phyloP scores from a whole-genome alignment of 768 basidiomycete species.

The Leccinellum rugosiceps region DNA sequence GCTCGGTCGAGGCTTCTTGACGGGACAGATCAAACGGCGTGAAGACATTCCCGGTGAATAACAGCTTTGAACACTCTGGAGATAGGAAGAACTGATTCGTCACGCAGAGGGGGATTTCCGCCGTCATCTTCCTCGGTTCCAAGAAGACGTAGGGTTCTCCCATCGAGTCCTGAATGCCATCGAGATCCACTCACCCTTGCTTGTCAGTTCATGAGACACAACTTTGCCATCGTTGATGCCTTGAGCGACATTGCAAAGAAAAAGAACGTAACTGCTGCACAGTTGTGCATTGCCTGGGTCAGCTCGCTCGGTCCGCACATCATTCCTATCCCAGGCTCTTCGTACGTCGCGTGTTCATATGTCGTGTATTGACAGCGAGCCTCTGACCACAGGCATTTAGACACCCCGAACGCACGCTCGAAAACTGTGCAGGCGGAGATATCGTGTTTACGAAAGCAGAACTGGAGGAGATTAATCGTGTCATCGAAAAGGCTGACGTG shows the following conservation, averaged over 20 bases:
- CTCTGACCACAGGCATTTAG: too few relatives aligned
- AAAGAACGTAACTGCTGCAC: slow-evolving; percentile 38
- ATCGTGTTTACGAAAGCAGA: slow-evolving; percentile 41
- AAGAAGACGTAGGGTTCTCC: slow-evolving; percentile 40
- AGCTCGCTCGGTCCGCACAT: slow-evolving; percentile 28
- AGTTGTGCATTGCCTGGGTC: slow-evolving; percentile 45
- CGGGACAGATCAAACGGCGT: not conserved
- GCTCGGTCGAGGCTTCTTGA: slow-evolving; percentile 16
- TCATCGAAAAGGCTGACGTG: slow-evolving; percentile 36
- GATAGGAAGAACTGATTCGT: not conserved
- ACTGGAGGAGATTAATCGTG: slow-evolving; percentile 35
- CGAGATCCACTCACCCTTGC: not conserved
- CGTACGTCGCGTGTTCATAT: not conserved
- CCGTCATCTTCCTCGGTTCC: slow-evolving; percentile 37
- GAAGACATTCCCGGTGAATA: not conserved
- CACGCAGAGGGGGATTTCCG: not conserved
- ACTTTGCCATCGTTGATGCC: not conserved
- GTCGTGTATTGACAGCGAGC: too few relatives aligned
- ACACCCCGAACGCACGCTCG: slow-evolving; percentile 37
- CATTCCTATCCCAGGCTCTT: not conserved
- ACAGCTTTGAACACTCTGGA: not conserved
- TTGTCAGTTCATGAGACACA: slow-evolving; percentile 17
- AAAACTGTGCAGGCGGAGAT: slow-evolving; percentile 43
- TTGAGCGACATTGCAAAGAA: not conserved
- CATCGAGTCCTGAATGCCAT: slow-evolving; percentile 31